These are phyloP conservation scores for Phylloporus scabripes DNA, from an alignment of 768 basidiomycete species.

Conservation along the genomic window DNA sequence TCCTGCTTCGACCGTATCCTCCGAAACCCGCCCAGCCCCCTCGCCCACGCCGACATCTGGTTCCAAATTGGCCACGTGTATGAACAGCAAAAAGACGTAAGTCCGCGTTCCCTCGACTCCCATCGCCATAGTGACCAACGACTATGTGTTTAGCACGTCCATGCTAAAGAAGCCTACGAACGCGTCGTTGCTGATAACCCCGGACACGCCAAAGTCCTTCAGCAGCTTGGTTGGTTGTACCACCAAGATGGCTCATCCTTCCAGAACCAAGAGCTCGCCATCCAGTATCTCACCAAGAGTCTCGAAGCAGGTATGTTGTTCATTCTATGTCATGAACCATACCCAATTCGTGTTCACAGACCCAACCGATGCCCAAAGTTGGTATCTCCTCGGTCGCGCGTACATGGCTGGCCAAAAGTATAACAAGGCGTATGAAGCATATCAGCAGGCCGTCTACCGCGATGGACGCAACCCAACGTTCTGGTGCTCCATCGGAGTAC, in stretches of 20 bases:
- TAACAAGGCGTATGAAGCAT: slow-evolving; percentile 99
- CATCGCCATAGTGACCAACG: slow-evolving; percentile 11
- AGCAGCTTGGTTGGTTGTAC: slow-evolving; percentile 97
- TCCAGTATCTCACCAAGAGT: slow-evolving; percentile 88
- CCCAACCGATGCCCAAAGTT: slow-evolving; percentile 92
- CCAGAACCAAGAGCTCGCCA: slow-evolving; percentile 93
- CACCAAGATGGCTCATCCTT: slow-evolving; percentile 94
- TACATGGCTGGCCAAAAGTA: slow-evolving; percentile 99
- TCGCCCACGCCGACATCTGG: slow-evolving; percentile 98
- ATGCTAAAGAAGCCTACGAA: slow-evolving; percentile 93
- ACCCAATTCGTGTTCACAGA: slow-evolving; percentile 44
- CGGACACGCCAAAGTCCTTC: slow-evolving; percentile 92
- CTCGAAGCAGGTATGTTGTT: slow-evolving; percentile 79
- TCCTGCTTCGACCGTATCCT: slow-evolving; percentile 96
- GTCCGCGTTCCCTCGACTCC: slow-evolving; percentile 18
- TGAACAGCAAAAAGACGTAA: slow-evolving; percentile 94
- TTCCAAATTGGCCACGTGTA: slow-evolving; percentile 99
- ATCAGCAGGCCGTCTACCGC: slow-evolving; percentile 98
- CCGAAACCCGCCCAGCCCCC: slow-evolving; percentile 89
- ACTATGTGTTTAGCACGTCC: slow-evolving; percentile 55
- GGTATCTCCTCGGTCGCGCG: slow-evolving; percentile 97
- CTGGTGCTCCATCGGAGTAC: slow-evolving; percentile 98
- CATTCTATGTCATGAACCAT: neutral
- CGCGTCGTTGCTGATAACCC: slow-evolving; percentile 92
- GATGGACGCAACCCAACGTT: slow-evolving; percentile 99